A percentile compares a stretch with the other conserved stretches of the same genome.
Conservation (phyloP, 768 basidiomycete genomes). For the Rubroboletus pulcherrimus region DNA sequence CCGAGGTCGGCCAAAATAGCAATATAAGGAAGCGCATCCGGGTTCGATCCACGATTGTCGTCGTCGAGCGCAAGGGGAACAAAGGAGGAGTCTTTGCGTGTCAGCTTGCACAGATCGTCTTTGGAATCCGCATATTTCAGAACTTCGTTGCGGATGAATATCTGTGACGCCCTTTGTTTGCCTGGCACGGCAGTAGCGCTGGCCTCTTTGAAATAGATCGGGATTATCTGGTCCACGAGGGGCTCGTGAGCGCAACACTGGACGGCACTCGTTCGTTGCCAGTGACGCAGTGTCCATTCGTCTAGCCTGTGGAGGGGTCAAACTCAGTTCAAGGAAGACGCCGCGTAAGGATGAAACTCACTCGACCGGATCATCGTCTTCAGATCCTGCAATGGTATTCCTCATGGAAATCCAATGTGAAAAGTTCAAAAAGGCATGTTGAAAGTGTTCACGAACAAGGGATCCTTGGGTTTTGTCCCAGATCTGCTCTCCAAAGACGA, state of each 20-base stretch:
- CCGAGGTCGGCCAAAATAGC: not conserved
- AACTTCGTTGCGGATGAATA: conserved; percentile 5
- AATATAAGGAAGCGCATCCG: not conserved
- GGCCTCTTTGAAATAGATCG: conserved; percentile 4
- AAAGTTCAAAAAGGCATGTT: conserved; percentile 3
- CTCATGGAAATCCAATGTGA: conserved; percentile 3
- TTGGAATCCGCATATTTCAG: not conserved
- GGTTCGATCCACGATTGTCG: too few species aligned
- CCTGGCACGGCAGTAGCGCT: not conserved
- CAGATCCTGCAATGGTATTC: not conserved
- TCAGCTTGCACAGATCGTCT: not conserved
- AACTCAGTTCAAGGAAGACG: not conserved
- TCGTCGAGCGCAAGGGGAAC: not conserved
- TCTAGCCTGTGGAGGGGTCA: not conserved
- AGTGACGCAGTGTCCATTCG: not conserved
- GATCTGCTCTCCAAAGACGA: not conserved
- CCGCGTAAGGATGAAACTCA: not conserved
- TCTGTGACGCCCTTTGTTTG: not conserved
- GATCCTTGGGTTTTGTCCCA: not conserved
- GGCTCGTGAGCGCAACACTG: not conserved
- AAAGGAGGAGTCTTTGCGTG: not conserved
- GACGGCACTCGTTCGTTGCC: not conserved
- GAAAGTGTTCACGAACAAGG: not conserved
- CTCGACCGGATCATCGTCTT: not conserved
- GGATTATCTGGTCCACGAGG: conserved; percentile 6